Evolutionary conservation across 345 rosid species (phyloP), one percentile per base, ranked within the genome.

Genomic region (Bruguiera gymnorhiza): DNA sequence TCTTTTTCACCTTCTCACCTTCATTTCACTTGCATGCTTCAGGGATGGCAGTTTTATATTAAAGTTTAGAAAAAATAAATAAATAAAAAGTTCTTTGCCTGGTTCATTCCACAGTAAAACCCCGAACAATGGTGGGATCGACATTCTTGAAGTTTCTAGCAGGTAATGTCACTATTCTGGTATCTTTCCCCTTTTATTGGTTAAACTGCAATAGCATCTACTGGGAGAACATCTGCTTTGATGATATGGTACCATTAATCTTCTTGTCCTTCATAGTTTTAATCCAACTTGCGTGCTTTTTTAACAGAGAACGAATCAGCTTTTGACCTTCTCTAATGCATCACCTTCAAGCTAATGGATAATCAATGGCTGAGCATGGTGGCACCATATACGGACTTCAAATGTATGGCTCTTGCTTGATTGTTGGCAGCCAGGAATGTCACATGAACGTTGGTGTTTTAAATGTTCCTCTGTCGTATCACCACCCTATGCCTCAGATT

Each of bases 41-140:
- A 96, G 99, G 94, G 99, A 97, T 50, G 98, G 99, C 70, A 98
- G 98, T 72, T 96, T 90, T 81, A 90, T 15, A 43, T 11, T 39
- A 0, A 43, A 13, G 50, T 15, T 34, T 1, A 34, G 37, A 34
- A 5, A 32, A 32, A 6, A 6, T 1, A 34, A 34, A 34, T 7
- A 34, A 34, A 34, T 7, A 34, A 34, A 7, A 34, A 34, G 8
- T 2, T 27, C 29, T 55, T 55, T 23, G 23, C 10, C 15, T 23
- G 6, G 23, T 69, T 62, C 58, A 67, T 37, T 64, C 59, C 74
- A 69, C 96, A 95, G 99, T 92, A 60, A 90, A 92, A 83, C 97
- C 99, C 7, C 86, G 91, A 60, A 77, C 92, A 6, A 55, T 90
- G 63, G 89, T 83, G 59, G 97, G 99, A 67, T 96, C 90, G 72